Evolutionary conservation across 208 protist species (phyloP).

Genomic region (Trypanosoma brucei): DNA sequence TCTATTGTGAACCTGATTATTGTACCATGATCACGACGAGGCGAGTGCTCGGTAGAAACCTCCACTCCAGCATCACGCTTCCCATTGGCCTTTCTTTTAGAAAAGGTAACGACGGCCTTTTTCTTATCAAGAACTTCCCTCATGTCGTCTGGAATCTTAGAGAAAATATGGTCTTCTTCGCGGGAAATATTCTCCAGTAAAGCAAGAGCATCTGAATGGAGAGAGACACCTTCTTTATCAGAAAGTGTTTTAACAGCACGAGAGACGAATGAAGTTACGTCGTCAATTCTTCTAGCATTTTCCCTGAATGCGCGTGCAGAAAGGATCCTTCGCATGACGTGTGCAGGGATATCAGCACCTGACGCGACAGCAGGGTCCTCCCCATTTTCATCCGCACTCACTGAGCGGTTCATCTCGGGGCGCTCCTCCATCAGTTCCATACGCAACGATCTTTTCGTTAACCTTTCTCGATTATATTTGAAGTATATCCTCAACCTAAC

Average conservation of each 20-base stretch:
- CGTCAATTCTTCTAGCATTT: constrained; percentile 36
- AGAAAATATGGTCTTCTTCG: constrained; percentile 72
- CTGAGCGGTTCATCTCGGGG: neutral
- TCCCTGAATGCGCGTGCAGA: constrained; percentile 15
- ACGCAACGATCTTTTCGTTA: constrained; percentile 15
- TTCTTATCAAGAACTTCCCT: constrained; percentile 9
- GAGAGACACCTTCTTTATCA: constrained; percentile 1
- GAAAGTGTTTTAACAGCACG: constrained; percentile 41
- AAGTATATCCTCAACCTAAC: no score
- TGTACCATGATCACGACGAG: constrained; percentile 9
- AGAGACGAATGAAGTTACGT: constrained; percentile 38
- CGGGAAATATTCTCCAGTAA: constrained; percentile 33
- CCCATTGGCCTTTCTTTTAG: neutral
- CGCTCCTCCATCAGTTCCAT: constrained; percentile 7
- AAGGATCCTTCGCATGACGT: neutral
- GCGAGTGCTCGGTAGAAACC: neutral
- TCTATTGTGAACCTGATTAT: constrained; percentile 59
- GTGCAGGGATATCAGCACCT: neutral
- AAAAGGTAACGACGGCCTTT: constrained; percentile 1
- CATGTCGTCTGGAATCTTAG: constrained; percentile 50
- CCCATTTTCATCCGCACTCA: neutral
- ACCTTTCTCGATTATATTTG: neutral
- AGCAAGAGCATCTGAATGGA: constrained; percentile 2
- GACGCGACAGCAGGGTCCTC: neutral
- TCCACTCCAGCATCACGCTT: neutral